Evolutionary conservation across 176 grass and related monocot genomes (phyloP).

Genomic region (Oryza punctata): DNA sequence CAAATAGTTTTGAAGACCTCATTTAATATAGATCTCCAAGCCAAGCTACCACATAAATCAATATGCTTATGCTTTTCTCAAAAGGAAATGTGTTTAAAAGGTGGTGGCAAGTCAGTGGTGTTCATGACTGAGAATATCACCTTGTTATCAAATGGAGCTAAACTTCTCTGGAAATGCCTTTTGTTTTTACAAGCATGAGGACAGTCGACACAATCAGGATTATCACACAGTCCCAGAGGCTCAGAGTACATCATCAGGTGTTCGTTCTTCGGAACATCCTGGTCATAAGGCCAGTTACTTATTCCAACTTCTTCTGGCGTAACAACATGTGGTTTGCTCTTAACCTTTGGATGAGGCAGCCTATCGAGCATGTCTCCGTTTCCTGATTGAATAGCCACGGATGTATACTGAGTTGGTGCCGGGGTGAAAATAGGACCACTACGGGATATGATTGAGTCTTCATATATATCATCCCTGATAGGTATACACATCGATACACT

Average conservation of each 20-base stretch:
- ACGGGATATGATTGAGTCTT: constrained; percentile 46
- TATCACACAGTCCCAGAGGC: constrained; percentile 71
- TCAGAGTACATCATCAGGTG: constrained; percentile 71
- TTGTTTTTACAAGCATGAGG: constrained; percentile 73
- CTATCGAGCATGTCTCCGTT: constrained; percentile 42
- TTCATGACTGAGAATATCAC: constrained; percentile 36
- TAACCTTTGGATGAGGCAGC: constrained; percentile 34
- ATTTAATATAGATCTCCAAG: neutral
- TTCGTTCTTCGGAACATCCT: constrained; percentile 51
- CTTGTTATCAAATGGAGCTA: constrained; percentile 61
- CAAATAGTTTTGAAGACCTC: neutral
- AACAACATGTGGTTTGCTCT: constrained; percentile 40
- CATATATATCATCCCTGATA: constrained; percentile 43
- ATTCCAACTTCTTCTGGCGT: constrained; percentile 51
- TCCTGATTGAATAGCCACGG: constrained; percentile 34
- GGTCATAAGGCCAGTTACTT: constrained; percentile 38
- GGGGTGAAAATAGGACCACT: constrained; percentile 58
- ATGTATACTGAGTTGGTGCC: constrained; percentile 37
- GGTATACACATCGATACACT: constrained; percentile 79
- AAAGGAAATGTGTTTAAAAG: neutral
- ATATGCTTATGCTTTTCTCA: neutral
- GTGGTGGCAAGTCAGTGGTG: neutral
- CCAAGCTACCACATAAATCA: neutral
- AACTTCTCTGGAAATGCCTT: constrained; percentile 44
- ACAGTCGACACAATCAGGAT: constrained; percentile 78